Base-by-base conservation (phyloP, 257 asterid species). In the Ilex aquifolium region DNA sequence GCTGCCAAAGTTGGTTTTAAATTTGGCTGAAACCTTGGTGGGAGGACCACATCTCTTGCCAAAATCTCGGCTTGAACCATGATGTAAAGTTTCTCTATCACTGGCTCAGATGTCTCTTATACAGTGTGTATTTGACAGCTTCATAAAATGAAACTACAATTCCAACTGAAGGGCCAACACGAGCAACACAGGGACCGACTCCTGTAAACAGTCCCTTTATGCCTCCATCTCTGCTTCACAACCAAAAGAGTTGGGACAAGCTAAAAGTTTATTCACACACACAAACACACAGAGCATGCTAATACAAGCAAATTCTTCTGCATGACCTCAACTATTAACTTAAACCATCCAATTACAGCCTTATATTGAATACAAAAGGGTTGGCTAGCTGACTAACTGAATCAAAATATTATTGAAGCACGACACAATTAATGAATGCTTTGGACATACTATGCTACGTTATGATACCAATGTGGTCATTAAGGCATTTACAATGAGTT, bases 161-260 rank as follows among this genome's bases (percentile, higher is more conserved):
- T 64, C 95, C 97, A 0, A 87, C 95, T 2, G 95, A 90, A n/a
- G 95, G 97, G n/a, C 97, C 95, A 1, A 94, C 86, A 40, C 94
- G 82, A 49, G 84, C 86, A 13, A 86, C 85, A 50, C 94, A 82
- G 3, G 97, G 87, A 9, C 91, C 83, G 3, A 77, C 85, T 30
- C 95, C 97, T 1, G 85, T 72, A 65, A 81, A 90, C 60, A 85
- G 64, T 17, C 97, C 95, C 72, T 65, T 81, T 30, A 80, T 16
- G 1, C 97, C 85, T 69, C 95, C 95, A 58, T 81, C 91, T 77
- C 95, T 88, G 78, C 27, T 68, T 68, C 60, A 65, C 36, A 59
- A 40, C 10, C 16, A 57, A 16, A 30, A 27, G 17, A 36, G 44
- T 61, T 42, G 55, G 44, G 5, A 31, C 31, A 62, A 7, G 11